These are phyloP conservation scores for Volutella citrinella DNA, from an alignment of 2,329 filamentous ascomycete genomes.

Conservation along the genomic window DNA sequence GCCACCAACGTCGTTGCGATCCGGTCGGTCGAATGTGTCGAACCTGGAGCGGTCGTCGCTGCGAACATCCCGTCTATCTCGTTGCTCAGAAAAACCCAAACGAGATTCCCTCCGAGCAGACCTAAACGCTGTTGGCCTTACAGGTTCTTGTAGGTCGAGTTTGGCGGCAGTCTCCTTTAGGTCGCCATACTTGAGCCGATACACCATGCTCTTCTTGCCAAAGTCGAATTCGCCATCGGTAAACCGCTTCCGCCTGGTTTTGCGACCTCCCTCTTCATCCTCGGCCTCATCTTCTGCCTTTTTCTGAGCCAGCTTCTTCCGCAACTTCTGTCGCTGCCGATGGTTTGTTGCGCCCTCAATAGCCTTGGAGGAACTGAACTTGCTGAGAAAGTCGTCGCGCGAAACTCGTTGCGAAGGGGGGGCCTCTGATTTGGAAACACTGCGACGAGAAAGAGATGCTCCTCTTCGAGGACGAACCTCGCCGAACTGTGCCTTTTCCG, in stretches of 20 bases:
- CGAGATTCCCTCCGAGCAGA: slow-evolving; percentile 2
- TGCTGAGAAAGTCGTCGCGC: slow-evolving; percentile 15
- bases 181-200: slow-evolving; percentile 47
- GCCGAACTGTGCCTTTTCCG: slow-evolving; percentile 34
- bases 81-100: neutral
- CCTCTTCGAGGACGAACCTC: slow-evolving; percentile 14
- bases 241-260: slow-evolving; percentile 51
- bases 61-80: neutral
- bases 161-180: slow-evolving; percentile 26
- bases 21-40: too few species aligned
- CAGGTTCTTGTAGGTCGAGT: slow-evolving; percentile 24
- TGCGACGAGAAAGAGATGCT: too few species aligned
- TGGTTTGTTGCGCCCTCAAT: slow-evolving; percentile 26
- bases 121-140: slow-evolving; percentile 21
- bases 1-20: neutral
- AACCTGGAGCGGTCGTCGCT: neutral
- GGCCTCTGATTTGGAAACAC: slow-evolving; percentile 1
- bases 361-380: slow-evolving; percentile 27
- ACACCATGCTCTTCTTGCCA: slow-evolving; percentile 56
- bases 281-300: slow-evolving; percentile 33
- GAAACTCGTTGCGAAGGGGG: neutral
- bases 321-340: slow-evolving; percentile 42
- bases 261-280: slow-evolving; percentile 31
- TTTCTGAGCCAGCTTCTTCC: slow-evolving; percentile 47
- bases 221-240: slow-evolving; percentile 46